phyloP scores from a whole-genome alignment of 805 yeast genomes.

The Torulaspora franciscae region DNA sequence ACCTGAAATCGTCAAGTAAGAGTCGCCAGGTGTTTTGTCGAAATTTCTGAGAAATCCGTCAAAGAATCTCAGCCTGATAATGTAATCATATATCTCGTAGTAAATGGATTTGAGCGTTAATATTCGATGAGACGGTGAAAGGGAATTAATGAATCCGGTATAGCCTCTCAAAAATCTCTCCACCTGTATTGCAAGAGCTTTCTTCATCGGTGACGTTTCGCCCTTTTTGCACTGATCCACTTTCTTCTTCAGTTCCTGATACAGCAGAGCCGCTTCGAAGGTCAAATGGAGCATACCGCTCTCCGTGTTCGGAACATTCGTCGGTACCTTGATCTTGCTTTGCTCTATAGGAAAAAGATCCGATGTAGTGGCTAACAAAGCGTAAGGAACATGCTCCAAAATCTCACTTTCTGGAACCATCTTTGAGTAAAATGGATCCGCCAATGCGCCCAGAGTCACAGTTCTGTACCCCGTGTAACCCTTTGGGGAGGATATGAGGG shows the following conservation, averaged over 20 bases:
- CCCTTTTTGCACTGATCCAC: constrained; percentile 30
- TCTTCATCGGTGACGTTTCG: constrained; percentile 49
- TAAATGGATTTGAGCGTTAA: constrained; percentile 32
- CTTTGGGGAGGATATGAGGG: constrained; percentile 31
- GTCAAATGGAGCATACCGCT: constrained; percentile 52
- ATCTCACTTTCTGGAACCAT: constrained; percentile 41
- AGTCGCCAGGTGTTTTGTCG: constrained; percentile 40
- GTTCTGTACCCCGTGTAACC: constrained; percentile 11
- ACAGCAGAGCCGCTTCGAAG: constrained; percentile 70
- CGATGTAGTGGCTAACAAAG: constrained; percentile 60
- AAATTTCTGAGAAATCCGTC: constrained; percentile 40
- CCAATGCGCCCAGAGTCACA: constrained; percentile 20
- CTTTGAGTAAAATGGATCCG: constrained; percentile 34
- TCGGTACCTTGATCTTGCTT: constrained; percentile 43
- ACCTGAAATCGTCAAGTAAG: constrained; percentile 50
- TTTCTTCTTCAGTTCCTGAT: constrained; percentile 40
- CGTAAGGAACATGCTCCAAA: constrained; percentile 45
- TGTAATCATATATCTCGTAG: constrained; percentile 45
- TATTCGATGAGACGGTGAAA: constrained; percentile 39
- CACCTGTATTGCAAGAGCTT: constrained; percentile 53
- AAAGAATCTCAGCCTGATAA: constrained; percentile 54
- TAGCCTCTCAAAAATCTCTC: constrained; percentile 42
- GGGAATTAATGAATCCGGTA: constrained; percentile 40
- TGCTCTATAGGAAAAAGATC: constrained; percentile 45
- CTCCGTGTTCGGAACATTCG: constrained; percentile 49